A percentile compares a stretch with the other conserved stretches of the same genome.
These are phyloP conservation scores for Paraglomus occultum DNA, from an alignment of 192 early-diverging fungal genomes.

Conservation along the genomic window DNA sequence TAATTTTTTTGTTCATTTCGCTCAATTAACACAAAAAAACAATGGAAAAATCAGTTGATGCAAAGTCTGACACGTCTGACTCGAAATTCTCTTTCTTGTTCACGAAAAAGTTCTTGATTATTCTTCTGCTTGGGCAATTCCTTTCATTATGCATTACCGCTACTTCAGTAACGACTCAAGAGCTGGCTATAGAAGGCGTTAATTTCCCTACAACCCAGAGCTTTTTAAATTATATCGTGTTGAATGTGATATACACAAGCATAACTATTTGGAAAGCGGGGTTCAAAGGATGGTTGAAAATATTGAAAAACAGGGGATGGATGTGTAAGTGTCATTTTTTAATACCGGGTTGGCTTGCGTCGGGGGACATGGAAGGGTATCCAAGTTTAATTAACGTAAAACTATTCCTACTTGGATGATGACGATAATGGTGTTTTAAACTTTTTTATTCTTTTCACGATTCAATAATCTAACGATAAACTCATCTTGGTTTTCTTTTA, in stretches of 20 bases:
- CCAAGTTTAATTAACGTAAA: too few relatives aligned
- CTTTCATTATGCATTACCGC: conserved; percentile 75
- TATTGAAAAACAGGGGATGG: conserved; percentile 41
- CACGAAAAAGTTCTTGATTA: conserved; percentile 36
- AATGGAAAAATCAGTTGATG: too few relatives aligned
- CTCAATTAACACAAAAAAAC: too few relatives aligned
- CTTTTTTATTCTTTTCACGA: not conserved
- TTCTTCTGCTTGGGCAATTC: conserved; percentile 60
- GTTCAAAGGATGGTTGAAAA: conserved; percentile 43
- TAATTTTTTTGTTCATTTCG: too few relatives aligned
- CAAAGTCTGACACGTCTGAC: too few relatives aligned
- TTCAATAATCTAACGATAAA: not conserved
- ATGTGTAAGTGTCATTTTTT: conserved; percentile 38
- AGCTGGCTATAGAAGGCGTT: conserved; percentile 51
- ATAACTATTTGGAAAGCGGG: conserved; percentile 53
- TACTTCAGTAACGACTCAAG: conserved; percentile 64
- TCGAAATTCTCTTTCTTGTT: conserved; percentile 20
- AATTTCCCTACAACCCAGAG: conserved; percentile 70
- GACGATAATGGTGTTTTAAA: not conserved
- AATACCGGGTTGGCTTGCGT: not conserved
- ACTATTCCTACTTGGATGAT: too few relatives aligned
- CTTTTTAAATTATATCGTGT: conserved; percentile 67
- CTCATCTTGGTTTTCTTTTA: conserved; percentile 7
- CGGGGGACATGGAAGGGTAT: not conserved
- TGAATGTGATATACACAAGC: conserved; percentile 59